A percentile compares a stretch with the other conserved stretches of the same genome.
Evolutionary conservation across 2,329 filamentous ascomycete genomes (phyloP).

Genomic region (Hypoxylon sp.): DNA sequence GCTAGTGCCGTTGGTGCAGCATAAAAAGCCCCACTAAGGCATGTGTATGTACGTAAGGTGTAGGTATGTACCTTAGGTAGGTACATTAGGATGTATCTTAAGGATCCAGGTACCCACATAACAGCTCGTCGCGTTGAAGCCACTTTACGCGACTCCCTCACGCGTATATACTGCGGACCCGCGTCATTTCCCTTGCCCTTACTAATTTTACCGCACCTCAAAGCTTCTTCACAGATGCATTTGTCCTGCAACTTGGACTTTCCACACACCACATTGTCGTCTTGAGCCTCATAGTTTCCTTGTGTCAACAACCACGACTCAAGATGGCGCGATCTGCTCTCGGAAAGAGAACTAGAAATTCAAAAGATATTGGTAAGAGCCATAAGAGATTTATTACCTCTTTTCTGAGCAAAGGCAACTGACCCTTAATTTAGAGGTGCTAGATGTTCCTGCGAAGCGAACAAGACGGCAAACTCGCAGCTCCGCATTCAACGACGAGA

Average conservation of each 20-base stretch:
- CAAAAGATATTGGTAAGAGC: slow-evolving; percentile 56
- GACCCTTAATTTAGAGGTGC: slow-evolving; percentile 46
- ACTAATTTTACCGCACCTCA: slow-evolving; percentile 27
- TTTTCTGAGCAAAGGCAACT: slow-evolving; percentile 37
- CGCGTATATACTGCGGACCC: slow-evolving; percentile 41
- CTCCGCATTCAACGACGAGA: slow-evolving; percentile 74
- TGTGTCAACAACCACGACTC: slow-evolving; percentile 14
- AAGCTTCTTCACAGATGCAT: slow-evolving; percentile 4
- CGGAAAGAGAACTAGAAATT: slow-evolving; percentile 63
- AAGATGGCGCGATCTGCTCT: slow-evolving; percentile 56
- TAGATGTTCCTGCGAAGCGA: slow-evolving; percentile 61
- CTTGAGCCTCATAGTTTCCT: slow-evolving; percentile 22
- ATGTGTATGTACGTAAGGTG: neutral
- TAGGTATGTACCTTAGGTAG: slow-evolving; percentile 1
- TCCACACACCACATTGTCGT: slow-evolving; percentile 5
- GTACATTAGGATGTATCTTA: slow-evolving; percentile 2
- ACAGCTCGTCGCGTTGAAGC: slow-evolving; percentile 31
- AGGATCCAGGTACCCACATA: slow-evolving; percentile 4
- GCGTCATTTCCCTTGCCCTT: slow-evolving; percentile 41
- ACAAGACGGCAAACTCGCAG: slow-evolving; percentile 61
- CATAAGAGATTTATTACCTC: slow-evolving; percentile 28
- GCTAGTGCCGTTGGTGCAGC: slow-evolving; percentile 14
- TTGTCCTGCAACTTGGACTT: slow-evolving; percentile 11
- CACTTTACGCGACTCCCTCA: slow-evolving; percentile 52
- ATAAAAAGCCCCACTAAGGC: neutral